phyloP scores from a whole-genome alignment of 2,329 filamentous ascomycete genomes.

The Hysterium pulicare region DNA sequence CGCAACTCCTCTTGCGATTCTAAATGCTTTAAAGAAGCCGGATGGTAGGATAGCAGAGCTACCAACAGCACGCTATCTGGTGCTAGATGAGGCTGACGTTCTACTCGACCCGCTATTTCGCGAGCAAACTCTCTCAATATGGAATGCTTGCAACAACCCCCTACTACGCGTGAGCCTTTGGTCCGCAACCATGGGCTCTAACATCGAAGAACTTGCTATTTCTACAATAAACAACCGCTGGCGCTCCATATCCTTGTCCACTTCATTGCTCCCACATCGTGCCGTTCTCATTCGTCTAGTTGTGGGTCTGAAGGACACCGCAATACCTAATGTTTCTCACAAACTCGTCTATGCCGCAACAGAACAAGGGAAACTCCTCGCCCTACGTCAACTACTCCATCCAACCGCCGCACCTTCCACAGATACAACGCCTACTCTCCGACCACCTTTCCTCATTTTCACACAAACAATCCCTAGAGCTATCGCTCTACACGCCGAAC shows the following conservation, averaged over 20 bases:
- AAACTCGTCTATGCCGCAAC: slow-evolving; percentile 86
- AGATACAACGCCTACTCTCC: slow-evolving; percentile 51
- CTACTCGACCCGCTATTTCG: slow-evolving; percentile 87
- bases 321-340: slow-evolving; percentile 88
- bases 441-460: slow-evolving; percentile 91
- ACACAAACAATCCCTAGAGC: slow-evolving; percentile 94
- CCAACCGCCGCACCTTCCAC: slow-evolving; percentile 62
- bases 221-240: slow-evolving; percentile 52
- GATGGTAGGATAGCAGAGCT: slow-evolving; percentile 50
- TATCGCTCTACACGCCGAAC: slow-evolving; percentile 79
- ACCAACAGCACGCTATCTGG: slow-evolving; percentile 66
- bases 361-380: slow-evolving; percentile 89
- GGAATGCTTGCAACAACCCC: slow-evolving; percentile 70
- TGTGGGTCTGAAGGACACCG: slow-evolving; percentile 94
- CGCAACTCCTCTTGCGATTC: slow-evolving; percentile 73
- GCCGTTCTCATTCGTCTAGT: slow-evolving; percentile 73
- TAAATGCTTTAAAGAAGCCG: slow-evolving; percentile 64
- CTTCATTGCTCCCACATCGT: slow-evolving; percentile 25
- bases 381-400: slow-evolving; percentile 82
- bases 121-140: slow-evolving; percentile 81
- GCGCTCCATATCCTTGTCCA: slow-evolving; percentile 32
- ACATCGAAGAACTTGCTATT: slow-evolving; percentile 74
- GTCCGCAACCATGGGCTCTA: slow-evolving; percentile 97
- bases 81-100: slow-evolving; percentile 94
- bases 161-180: slow-evolving; percentile 76